Base-by-base conservation (phyloP, 2,329 filamentous ascomycete genomes). In the Aspergillus japonicus region DNA sequence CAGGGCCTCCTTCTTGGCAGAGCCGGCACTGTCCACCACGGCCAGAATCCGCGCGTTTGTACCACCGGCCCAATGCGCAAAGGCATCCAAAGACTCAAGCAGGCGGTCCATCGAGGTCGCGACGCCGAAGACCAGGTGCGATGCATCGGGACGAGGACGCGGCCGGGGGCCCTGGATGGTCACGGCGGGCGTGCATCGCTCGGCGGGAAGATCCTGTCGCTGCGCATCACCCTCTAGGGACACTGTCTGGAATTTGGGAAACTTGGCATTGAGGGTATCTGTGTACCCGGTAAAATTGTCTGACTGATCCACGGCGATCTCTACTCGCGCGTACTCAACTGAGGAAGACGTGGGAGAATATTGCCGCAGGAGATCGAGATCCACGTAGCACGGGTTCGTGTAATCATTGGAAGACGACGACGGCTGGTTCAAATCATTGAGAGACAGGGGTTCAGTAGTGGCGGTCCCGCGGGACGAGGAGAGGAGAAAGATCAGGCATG, bases 61-160 rank as follows among this genome's bases (percentile, higher is more conserved):
- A 12, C 75, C 73, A 0, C 76, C 71, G 0, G 84, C 75, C 83
- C 83, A 85, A 59, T 83, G 81, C n/a, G 79, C 71, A 52, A 85
- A 81, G 24, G 78, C 73, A 1, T 74, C 68, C 29, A 83, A 71
- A 1, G 82, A 81, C 5, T 75, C 73, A 31, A 76, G 63, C n/a
- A 85, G 70, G 26, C 83, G 78, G 14, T 77, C 73, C 33, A 80
- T 76, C 12, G 75, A 78, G 16, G 83, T 84, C 0, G 83, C 81
- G 1, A 85, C 77, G 56, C 83, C 83, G 60, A 86, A 85, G 47
- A 82, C 66, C 44, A 84, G 73, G 51, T 84, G 77, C 6, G 70
- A 69, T 0, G 75, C 69, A 62, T 82, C 82, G 21, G 63, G 63
- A 3, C 51, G 62, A 12, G 63, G 23, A 29, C 33, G 44, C 21